A percentile compares a stretch with the other conserved stretches of the same genome.
Conservation (phyloP, 2,329 filamentous ascomycete species). For the Mariannaea elegans region DNA sequence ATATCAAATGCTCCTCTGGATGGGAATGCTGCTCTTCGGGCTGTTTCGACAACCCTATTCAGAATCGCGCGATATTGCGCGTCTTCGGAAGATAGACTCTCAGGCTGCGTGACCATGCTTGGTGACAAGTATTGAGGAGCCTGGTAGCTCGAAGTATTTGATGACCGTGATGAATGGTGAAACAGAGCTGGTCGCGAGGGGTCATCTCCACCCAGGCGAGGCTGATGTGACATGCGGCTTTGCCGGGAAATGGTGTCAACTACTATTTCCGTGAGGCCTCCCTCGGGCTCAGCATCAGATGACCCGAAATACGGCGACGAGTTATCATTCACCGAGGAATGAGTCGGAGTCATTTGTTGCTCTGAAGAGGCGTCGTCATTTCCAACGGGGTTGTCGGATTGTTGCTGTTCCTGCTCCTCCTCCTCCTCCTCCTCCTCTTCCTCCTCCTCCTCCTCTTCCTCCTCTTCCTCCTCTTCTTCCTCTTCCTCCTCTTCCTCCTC, state of each 20-base stretch:
- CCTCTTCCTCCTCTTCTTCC: background rate
- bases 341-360: conserved; percentile 10
- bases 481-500: conserved; percentile 6
- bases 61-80: conserved; percentile 15
- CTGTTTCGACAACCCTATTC: conserved; percentile 15
- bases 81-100: conserved; percentile 4
- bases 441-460: accelerated
- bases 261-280: conserved; percentile 1
- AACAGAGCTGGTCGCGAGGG: background rate
- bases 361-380: background rate
- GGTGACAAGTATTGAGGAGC: background rate
- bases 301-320: background rate
- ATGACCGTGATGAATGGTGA: conserved; percentile 2
- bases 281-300: background rate
- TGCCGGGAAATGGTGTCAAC: conserved; percentile 5
- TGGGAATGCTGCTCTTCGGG: conserved; percentile 24
- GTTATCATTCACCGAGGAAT: background rate
- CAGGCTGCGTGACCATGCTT: background rate
- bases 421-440: background rate
- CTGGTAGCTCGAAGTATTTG: background rate
- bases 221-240: conserved; percentile 5
- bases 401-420: background rate
- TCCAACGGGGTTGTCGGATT: background rate
- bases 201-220: background rate
- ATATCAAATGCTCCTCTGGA: conserved; percentile 22